Percentiles rank a stretch among this genome's conserved stretches.
Conservation (phyloP, 371 early-diverging fungal species). For the Parasitella parasitica region DNA sequence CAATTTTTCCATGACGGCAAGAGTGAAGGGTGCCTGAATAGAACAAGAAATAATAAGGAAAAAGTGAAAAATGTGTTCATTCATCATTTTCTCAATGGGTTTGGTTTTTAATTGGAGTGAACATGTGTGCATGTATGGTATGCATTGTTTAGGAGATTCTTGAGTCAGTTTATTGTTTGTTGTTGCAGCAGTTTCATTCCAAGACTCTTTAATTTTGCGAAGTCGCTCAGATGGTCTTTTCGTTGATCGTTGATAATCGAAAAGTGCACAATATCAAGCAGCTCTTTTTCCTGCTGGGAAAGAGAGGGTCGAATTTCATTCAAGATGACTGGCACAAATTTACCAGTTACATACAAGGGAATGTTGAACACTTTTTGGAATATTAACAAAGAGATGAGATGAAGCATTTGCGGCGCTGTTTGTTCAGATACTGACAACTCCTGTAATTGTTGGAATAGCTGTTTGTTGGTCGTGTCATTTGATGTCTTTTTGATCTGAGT, state of each 20-base stretch:
- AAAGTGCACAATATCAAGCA: background rate
- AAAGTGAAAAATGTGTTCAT: background rate
- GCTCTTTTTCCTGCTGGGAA: background rate
- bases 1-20: background rate
- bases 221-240: background rate
- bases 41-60: background rate
- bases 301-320: background rate
- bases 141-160: background rate
- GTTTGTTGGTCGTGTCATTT: background rate
- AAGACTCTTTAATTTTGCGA: background rate
- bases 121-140: background rate
- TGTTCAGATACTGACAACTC: background rate
- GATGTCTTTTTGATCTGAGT: background rate
- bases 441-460: conserved; percentile 14
- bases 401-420: conserved; percentile 17
- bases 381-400: conserved; percentile 12
- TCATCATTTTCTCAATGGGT: background rate
- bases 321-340: conserved; percentile 23
- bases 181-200: too few relatives aligned
- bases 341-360: conserved; percentile 25
- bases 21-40: background rate
- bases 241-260: conserved; percentile 12
- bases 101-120: background rate
- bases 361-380: conserved; percentile 5
- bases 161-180: background rate